Evolutionary conservation across 352 stramenopile genomes (phyloP).

Genomic region (Albugo candida): DNA sequence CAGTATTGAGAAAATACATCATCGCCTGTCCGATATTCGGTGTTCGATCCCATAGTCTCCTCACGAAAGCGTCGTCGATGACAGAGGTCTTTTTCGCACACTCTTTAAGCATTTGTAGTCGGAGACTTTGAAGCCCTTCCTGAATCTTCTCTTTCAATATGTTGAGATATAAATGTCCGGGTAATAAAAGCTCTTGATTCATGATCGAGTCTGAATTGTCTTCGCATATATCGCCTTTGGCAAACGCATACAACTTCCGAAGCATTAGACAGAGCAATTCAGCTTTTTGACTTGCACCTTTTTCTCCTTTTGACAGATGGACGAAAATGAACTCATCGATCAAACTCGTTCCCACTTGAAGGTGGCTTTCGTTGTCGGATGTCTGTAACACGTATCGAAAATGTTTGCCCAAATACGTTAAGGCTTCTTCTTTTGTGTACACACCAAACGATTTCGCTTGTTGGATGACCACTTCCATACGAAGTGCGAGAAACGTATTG

Average conservation of each 20-base stretch:
- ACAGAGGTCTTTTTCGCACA: constrained; percentile 15
- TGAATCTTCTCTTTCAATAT: constrained; percentile 99
- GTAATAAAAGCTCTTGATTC: constrained; percentile 94
- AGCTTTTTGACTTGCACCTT: constrained; percentile 77
- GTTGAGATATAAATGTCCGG: constrained; percentile 88
- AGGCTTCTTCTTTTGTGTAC: constrained; percentile 68
- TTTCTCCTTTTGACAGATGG: constrained; percentile 84
- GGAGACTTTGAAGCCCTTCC: constrained; percentile 73
- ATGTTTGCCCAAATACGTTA: constrained; percentile 92
- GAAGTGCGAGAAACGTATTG: constrained; percentile 94
- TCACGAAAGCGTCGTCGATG: constrained; percentile 79
- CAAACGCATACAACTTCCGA: constrained; percentile 96
- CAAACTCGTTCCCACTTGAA: constrained; percentile 79
- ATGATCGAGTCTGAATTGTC: constrained; percentile 98
- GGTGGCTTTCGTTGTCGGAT: constrained; percentile 72
- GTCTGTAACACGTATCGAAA: constrained; percentile 87
- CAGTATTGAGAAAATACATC: constrained; percentile 97
- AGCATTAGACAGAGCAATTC: constrained; percentile 92
- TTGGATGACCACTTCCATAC: constrained; percentile 93
- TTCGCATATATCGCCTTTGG: constrained; percentile 83
- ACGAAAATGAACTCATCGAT: constrained; percentile 93
- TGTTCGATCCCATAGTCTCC: constrained; percentile 86
- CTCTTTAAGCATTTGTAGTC: constrained; percentile 69
- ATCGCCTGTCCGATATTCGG: constrained; percentile 86
- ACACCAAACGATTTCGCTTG: constrained; percentile 89